Base-by-base conservation (phyloP, 805 yeast genomes). In the Kurtzmaniella fragi region DNA sequence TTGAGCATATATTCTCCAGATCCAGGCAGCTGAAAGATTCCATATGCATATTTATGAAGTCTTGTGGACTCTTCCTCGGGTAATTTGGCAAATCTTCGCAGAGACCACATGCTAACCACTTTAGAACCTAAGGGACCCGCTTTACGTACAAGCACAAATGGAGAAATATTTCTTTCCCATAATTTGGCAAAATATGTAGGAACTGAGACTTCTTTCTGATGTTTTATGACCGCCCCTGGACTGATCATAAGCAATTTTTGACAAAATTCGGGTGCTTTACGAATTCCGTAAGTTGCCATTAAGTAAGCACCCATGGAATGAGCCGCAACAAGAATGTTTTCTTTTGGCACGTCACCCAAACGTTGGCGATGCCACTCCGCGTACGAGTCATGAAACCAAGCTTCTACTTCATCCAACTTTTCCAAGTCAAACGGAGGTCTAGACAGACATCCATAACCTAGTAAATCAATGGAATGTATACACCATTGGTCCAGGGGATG, bases 291-390 rank as follows among this genome's bases (percentile, higher is more conserved):
- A 4, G 82, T 61, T 1, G 82, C 75, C 55, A 84, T 75, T 16
- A 91, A 51, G 54, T 90, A 91, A 0, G 95, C 96, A 4, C 99
- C 99, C 76, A 93, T 71, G 0, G 96, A 89, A 61, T 91, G 99
- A 1, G 96, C 95, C 59, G 80, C 76, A 32, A 78, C 73, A 37
- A 82, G 62, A 42, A 78, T 78, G 40, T 72, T 70, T 16, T 68
- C 64, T 16, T 41, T 42, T 13, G 52, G 48, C 2, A 54, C 40
- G 5, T 54, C 43, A 20, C 49, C 36, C 17, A 76, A 64, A 37
- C 82, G 61, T 33, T 62, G 56, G 2, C 44, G 41, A 38, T 84
- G 65, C 95, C 95, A 87, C 16, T 62, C 63, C 35, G 73, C 74
- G 32, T 84, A 65, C 0, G 91, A 74, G 35, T 81, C 78, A 37